Evolutionary conservation across 2,329 filamentous ascomycete genomes (phyloP), one percentile per base, ranked within the genome.

Genomic region (Tolypocladium sp.): DNA sequence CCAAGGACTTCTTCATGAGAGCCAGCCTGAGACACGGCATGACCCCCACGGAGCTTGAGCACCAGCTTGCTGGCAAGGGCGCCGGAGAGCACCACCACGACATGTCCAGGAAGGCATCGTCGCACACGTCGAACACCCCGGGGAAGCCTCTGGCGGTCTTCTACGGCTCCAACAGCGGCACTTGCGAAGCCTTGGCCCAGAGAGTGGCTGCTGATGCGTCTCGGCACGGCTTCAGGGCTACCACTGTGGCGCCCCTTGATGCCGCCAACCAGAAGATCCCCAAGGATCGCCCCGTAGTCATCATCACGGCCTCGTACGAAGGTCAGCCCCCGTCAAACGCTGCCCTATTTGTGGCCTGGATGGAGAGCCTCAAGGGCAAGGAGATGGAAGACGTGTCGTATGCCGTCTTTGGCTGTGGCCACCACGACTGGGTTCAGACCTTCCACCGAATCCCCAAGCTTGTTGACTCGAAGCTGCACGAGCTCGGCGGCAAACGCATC

Each of bases 271-370:
- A 83, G 55, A 79, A 81, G 3, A 68, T 92, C 0, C 82, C 86
- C 0, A 83, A 77, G 56, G 77, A 82, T 33, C 77, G 81, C 8
- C 87, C 88, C 0, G 78, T 89, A 0, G 74, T 90, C 30, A 79
- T 92, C 55, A 79, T 92, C 62, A 86, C 85, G 0, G 82, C 89
- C 0, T 87, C 84, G 1, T 92, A 92, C 64, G 89, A 92, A 66
- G 89, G 89, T 0, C 79, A 89, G 58, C 86, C 89, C 0, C 83
- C 88, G 0, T 87, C 90, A 61, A 91, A 92, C 62, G 89, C 89
- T 0, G 79, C 76, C 0, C 79, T 83, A 55, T 92, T 92, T 65
- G 80, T 87, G 30, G 74, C 79, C 22, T 92, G 89, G 89, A 70
- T 91, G 7, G 77, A 84, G 63, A 75, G 67, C 15, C 73, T 82